Conservation (phyloP, 805 yeast species). For the Blastobotrys robertii region DNA sequence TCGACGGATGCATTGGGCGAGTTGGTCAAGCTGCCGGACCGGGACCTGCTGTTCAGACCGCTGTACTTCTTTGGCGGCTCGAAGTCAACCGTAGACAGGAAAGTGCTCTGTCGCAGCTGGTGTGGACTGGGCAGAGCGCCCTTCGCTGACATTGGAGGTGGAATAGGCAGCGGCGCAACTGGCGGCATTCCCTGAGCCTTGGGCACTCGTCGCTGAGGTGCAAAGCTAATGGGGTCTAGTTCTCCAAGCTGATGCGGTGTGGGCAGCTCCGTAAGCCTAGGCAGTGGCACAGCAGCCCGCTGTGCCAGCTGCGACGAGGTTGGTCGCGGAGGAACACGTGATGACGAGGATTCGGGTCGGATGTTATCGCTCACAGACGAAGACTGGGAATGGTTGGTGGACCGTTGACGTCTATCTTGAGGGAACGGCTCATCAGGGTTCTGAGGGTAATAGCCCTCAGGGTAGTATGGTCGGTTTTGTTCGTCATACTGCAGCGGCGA, state of each 20-base stretch:
- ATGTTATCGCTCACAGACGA: no score
- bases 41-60: neutral
- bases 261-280: conserved; percentile 15
- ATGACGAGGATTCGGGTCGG: conserved; percentile 3
- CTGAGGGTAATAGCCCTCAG: neutral
- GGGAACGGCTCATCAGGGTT: conserved; percentile 3
- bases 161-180: conserved; percentile 5
- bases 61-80: conserved; percentile 18
- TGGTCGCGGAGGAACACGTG: conserved; percentile 2
- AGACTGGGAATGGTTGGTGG: conserved; percentile 1
- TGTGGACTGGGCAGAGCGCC: conserved; percentile 18
- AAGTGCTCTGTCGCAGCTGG: conserved; percentile 15
- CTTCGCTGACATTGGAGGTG: conserved; percentile 3
- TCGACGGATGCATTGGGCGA: no score
- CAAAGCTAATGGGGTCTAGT: conserved; percentile 15
- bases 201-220: conserved; percentile 15
- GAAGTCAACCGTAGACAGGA: conserved; percentile 15
- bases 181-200: conserved; percentile 3
- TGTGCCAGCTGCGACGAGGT: conserved; percentile 7
- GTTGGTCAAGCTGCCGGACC: no score
- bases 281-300: conserved; percentile 10
- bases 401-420: neutral
- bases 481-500: neutral
- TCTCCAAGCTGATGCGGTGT: conserved; percentile 18
- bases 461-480: neutral